phyloP scores from a whole-genome alignment of 177 flowering plant genomes.

The Vitis hybrid region DNA sequence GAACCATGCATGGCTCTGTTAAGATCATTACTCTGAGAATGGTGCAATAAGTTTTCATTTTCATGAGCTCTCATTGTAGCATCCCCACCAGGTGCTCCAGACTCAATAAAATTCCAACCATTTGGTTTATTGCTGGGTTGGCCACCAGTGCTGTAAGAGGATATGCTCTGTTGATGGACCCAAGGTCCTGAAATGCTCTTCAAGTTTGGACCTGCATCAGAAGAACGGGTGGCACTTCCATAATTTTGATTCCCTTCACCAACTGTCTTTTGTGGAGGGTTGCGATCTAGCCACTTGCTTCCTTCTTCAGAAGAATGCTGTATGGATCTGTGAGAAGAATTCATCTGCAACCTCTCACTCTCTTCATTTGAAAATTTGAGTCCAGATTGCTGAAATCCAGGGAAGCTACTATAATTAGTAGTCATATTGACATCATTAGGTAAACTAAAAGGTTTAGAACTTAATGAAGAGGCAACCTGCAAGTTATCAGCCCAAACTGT shows the following conservation, averaged over 20 bases:
- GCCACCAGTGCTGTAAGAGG: slow-evolving; percentile 16
- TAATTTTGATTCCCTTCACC: slow-evolving; percentile 29
- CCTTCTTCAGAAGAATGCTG: slow-evolving; percentile 31
- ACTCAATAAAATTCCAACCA: slow-evolving; percentile 31
- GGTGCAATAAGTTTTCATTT: slow-evolving; percentile 22
- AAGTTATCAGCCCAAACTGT: slow-evolving; percentile 22
- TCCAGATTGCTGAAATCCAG: slow-evolving; percentile 31
- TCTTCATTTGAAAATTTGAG: slow-evolving; percentile 27
- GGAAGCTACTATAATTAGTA: slow-evolving; percentile 12
- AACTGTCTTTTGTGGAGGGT: slow-evolving; percentile 24
- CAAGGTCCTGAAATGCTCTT: slow-evolving; percentile 28
- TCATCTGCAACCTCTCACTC: slow-evolving; percentile 28
- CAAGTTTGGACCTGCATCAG: slow-evolving; percentile 23
- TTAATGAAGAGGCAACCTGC: slow-evolving; percentile 16
- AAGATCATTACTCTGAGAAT: slow-evolving; percentile 22
- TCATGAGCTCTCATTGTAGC: slow-evolving; percentile 17
- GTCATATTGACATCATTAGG: slow-evolving; percentile 13
- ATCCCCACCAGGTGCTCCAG: slow-evolving; percentile 21
- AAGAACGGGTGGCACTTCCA: slow-evolving; percentile 26
- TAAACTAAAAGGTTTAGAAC: slow-evolving; percentile 19
- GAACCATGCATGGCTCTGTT: slow-evolving; percentile 18
- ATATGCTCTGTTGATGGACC: slow-evolving; percentile 26
- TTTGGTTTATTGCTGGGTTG: slow-evolving; percentile 25
- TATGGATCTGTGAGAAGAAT: slow-evolving; percentile 29
- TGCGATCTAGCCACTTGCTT: slow-evolving; percentile 30